These are phyloP conservation scores for Ophiocordyceps camponoti-saundersi DNA, from an alignment of 2,329 filamentous ascomycete genomes.

Conservation along the genomic window DNA sequence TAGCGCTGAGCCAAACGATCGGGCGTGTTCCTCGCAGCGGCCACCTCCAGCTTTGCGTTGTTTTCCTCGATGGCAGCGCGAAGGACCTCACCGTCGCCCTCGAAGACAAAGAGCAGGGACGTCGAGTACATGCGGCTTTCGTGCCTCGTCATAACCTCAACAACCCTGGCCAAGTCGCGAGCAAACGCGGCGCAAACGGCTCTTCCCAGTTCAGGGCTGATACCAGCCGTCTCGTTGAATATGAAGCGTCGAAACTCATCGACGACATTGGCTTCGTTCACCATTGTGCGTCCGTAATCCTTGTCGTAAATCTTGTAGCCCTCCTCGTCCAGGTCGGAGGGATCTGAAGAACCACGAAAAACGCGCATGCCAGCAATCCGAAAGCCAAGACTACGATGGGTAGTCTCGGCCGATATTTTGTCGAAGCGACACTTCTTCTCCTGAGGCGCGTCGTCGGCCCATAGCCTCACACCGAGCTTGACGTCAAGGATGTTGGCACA, in stretches of 20 bases:
- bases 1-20: constrained; percentile 25
- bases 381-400: constrained; percentile 42
- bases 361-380: constrained; percentile 50
- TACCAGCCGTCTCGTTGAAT: constrained; percentile 39
- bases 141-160: constrained; percentile 33
- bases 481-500: constrained; percentile 83
- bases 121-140: constrained; percentile 49
- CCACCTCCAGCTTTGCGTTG: constrained; percentile 32
- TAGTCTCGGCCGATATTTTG: constrained; percentile 39
- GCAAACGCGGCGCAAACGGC: constrained; percentile 36
- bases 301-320: constrained; percentile 45
- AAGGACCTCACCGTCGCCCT: constrained; percentile 42
- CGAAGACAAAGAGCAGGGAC: constrained; percentile 45
- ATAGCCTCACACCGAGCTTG: constrained; percentile 75
- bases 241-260: constrained; percentile 39
- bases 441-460: constrained; percentile 54
- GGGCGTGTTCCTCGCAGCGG: constrained; percentile 14
- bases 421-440: constrained; percentile 45
- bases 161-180: constrained; percentile 32
- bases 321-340: constrained; percentile 32
- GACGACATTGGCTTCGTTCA: constrained; percentile 36
- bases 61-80: constrained; percentile 35
- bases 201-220: constrained; percentile 39
- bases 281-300: constrained; percentile 37
- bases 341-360: constrained; percentile 37